phyloP scores from a whole-genome alignment of 1,139 yeast genomes.

The Pichia sp. region DNA sequence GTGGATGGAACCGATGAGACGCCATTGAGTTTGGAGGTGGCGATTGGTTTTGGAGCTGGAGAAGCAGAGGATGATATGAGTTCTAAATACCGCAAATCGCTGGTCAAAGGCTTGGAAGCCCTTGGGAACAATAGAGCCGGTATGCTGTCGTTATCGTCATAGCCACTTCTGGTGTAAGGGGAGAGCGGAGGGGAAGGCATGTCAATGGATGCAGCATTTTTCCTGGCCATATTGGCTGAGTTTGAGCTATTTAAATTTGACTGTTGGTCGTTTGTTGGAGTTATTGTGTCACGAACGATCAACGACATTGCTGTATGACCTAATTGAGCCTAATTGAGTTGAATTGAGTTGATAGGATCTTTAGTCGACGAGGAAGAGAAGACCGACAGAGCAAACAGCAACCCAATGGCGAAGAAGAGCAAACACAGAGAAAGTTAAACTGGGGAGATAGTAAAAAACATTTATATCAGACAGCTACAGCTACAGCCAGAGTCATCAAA shows the following conservation, averaged over 20 bases:
- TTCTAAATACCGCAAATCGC: constrained; percentile 18
- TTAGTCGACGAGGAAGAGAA: background rate
- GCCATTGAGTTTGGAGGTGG: background rate
- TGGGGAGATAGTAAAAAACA: background rate
- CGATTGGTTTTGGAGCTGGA: background rate
- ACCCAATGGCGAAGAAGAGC: background rate
- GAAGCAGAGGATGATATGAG: background rate
- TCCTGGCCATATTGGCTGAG: background rate
- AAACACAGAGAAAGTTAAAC: background rate
- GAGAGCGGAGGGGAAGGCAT: constrained; percentile 67
- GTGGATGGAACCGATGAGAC: background rate
- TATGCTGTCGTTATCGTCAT: constrained; percentile 26
- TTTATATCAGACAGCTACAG: background rate
- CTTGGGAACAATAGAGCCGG: constrained; percentile 28
- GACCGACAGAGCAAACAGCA: background rate
- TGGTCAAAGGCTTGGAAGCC: constrained; percentile 19
- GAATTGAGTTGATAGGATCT: background rate
- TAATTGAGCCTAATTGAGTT: constrained; percentile 10
- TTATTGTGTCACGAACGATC: constrained; percentile 13
- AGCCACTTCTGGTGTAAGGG: constrained; percentile 42
- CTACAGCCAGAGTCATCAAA: background rate
- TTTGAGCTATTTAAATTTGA: background rate
- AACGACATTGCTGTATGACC: constrained; percentile 11
- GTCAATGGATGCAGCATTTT: constrained; percentile 1
- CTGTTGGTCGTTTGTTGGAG: constrained; percentile 14